These are phyloP conservation scores for Cyclotella choctawhatcheeana DNA, from an alignment of 108 stramenopile species.

Conservation along the genomic window DNA sequence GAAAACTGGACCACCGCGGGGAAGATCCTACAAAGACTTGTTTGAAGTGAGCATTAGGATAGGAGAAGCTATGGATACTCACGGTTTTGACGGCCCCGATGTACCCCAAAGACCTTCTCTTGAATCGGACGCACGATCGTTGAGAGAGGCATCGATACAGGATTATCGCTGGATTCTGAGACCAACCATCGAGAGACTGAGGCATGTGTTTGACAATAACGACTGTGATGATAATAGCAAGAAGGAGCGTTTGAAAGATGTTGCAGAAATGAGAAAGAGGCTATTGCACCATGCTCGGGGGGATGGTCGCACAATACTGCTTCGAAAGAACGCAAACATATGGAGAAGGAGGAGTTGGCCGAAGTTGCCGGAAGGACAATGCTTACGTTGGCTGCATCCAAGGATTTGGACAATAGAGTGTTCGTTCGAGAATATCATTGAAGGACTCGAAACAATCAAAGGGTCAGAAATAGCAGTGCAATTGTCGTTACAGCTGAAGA, in stretches of 20 bases:
- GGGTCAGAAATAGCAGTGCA: neutral
- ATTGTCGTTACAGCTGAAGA: too few relatives aligned
- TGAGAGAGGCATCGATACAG: neutral
- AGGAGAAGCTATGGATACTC: neutral
- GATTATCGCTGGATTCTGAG: neutral
- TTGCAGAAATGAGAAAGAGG: neutral
- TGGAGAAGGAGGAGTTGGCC: neutral
- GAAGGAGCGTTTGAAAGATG: neutral
- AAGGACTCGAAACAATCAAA: neutral
- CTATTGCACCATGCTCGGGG: neutral
- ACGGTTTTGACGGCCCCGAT: neutral
- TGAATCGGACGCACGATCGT: too few relatives aligned
- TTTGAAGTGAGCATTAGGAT: neutral
- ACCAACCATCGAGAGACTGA: slow-evolving; percentile 1
- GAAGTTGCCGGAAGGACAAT: neutral
- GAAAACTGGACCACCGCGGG: neutral
- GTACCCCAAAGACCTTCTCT: neutral
- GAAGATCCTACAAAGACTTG: neutral
- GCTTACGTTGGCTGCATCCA: neutral
- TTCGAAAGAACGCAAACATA: neutral
- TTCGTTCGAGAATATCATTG: neutral
- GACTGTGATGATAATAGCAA: neutral
- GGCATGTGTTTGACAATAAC: slow-evolving; percentile 9
- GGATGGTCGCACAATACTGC: neutral
- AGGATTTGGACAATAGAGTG: neutral